Percentiles rank a stretch among this genome's conserved stretches.
Conservation (phyloP, 352 stramenopile genomes). For the Pythium aquatile region DNA sequence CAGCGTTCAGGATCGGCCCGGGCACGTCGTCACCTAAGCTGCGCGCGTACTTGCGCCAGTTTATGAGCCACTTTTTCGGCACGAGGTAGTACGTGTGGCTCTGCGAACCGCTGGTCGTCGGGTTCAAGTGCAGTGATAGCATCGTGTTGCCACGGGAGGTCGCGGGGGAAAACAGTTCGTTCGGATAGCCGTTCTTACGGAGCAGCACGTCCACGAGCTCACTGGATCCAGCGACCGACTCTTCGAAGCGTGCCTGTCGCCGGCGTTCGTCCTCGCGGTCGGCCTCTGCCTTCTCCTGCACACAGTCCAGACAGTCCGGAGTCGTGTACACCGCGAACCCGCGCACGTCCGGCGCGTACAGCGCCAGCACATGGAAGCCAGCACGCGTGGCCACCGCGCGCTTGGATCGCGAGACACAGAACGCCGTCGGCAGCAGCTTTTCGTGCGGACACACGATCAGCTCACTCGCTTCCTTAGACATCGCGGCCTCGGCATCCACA, state of each 20-base stretch:
- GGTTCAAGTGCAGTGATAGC: conserved; percentile 43
- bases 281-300: conserved; percentile 49
- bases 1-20: conserved; percentile 75
- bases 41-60: conserved; percentile 76
- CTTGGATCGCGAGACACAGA: conserved; percentile 61
- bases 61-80: conserved; percentile 81
- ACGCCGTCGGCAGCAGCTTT: conserved; percentile 44
- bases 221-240: conserved; percentile 59
- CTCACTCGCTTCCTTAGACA: conserved; percentile 38
- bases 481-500: conserved; percentile 25
- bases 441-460: conserved; percentile 73
- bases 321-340: conserved; percentile 48
- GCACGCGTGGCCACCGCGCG: conserved; percentile 53
- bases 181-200: conserved; percentile 77
- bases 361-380: conserved; percentile 44
- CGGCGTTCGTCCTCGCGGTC: conserved; percentile 52
- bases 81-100: conserved; percentile 81
- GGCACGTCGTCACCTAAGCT: conserved; percentile 55
- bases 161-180: conserved; percentile 71
- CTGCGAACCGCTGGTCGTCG: conserved; percentile 7
- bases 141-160: conserved; percentile 45
- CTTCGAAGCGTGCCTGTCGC: conserved; percentile 62
- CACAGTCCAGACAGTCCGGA: conserved; percentile 57
- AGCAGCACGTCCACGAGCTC: conserved; percentile 68
- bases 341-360: conserved; percentile 59